phyloP scores from a whole-genome alignment of 208 protist species.

The Leishmania braziliensis region DNA sequence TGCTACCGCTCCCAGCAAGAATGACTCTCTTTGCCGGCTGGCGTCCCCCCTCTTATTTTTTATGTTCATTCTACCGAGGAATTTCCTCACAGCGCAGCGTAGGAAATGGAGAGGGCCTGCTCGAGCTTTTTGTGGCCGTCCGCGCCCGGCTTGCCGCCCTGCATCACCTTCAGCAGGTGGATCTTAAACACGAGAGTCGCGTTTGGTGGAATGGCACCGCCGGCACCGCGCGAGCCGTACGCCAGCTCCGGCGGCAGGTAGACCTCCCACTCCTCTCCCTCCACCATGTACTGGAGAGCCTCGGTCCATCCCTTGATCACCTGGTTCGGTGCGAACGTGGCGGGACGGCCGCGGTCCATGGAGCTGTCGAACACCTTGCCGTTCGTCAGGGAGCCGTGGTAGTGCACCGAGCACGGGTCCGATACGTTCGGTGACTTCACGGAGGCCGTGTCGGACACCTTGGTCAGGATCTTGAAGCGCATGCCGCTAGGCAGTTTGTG shows the following conservation, averaged over 20 bases:
- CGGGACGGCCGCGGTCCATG: constrained; percentile 59
- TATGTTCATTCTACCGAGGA: background rate
- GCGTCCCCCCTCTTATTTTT: background rate
- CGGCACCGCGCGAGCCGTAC: constrained; percentile 72
- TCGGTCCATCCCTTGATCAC: constrained; percentile 89
- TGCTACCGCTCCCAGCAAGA: too few species aligned
- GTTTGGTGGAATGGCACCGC: constrained; percentile 64
- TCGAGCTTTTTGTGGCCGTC: constrained; percentile 56
- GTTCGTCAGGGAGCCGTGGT: constrained; percentile 68
- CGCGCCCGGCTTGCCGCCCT: constrained; percentile 55
- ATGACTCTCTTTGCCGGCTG: background rate
- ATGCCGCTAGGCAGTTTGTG: constrained; percentile 81
- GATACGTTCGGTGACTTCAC: constrained; percentile 45
- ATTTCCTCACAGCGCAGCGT: constrained; percentile 49
- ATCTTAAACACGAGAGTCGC: constrained; percentile 83
- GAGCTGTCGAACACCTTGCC: constrained; percentile 88
- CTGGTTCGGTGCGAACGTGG: constrained; percentile 67
- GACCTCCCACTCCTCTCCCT: constrained; percentile 87
- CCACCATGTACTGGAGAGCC: constrained; percentile 85
- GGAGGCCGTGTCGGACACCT: constrained; percentile 32
- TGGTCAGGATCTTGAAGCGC: constrained; percentile 68
- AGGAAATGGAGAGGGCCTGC: constrained; percentile 47
- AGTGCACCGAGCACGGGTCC: constrained; percentile 80
- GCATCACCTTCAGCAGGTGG: constrained; percentile 66
- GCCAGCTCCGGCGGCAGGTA: constrained; percentile 75